phyloP scores from a whole-genome alignment of 2,329 filamentous ascomycete genomes.

The Elsinoe australis region DNA sequence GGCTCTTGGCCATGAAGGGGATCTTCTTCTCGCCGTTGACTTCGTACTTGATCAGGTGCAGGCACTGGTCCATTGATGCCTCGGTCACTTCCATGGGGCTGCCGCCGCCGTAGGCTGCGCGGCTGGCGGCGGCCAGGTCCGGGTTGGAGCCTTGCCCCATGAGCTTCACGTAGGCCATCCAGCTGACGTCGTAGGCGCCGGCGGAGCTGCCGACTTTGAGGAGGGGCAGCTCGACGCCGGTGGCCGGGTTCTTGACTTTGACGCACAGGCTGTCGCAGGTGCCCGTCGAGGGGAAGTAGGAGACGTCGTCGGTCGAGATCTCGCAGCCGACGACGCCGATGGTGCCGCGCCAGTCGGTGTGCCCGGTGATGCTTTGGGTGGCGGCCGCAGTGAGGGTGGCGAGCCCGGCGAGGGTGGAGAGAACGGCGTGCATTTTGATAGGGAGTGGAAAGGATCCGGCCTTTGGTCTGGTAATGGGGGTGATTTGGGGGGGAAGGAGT shows the following conservation, averaged over 20 bases:
- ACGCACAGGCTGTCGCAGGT: constrained; percentile 53
- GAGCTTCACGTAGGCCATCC: constrained; percentile 56
- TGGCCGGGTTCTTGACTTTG: constrained; percentile 39
- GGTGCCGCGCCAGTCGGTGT: constrained; percentile 50
- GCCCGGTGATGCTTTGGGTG: constrained; percentile 41
- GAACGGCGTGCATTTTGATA: constrained; percentile 19
- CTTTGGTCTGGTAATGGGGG: neutral
- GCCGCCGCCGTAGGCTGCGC: constrained; percentile 40
- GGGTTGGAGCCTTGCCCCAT: constrained; percentile 42
- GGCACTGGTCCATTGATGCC: constrained; percentile 44
- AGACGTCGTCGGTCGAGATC: constrained; percentile 53
- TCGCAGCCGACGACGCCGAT: constrained; percentile 54
- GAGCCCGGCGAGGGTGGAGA: constrained; percentile 21
- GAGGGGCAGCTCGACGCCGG: constrained; percentile 48
- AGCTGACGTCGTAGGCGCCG: constrained; percentile 52
- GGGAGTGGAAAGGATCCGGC: neutral
- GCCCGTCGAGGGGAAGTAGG: constrained; percentile 51
- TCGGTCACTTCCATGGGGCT: constrained; percentile 46
- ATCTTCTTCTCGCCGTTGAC: constrained; percentile 39
- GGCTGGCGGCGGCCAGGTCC: constrained; percentile 32
- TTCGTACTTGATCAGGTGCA: constrained; percentile 39
- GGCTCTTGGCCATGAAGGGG: constrained; percentile 50
- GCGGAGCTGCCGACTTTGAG: constrained; percentile 50
- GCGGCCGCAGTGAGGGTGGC: constrained; percentile 21
- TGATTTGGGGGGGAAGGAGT: neutral